Conservation (phyloP, 1,284 basidiomycete species). For the Cutaneotrichosporon spelunceum region DNA sequence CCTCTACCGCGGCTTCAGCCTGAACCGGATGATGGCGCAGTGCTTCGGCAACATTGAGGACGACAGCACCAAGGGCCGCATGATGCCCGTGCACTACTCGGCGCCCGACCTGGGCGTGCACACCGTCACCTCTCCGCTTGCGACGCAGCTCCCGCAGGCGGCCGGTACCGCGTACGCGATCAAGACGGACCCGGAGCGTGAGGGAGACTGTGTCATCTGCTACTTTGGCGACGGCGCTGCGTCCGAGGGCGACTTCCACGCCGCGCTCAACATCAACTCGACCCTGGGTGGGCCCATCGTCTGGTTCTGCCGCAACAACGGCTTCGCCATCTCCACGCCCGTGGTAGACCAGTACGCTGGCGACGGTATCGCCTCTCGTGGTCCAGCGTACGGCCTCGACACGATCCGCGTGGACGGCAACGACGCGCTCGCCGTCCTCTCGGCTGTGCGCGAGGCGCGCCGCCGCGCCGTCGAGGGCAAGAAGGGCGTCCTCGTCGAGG, state of each 20-base stretch:
- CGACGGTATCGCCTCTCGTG: conserved; percentile 87
- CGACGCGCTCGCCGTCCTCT: conserved; percentile 80
- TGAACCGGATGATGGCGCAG: conserved; percentile 75
- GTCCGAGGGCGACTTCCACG: conserved; percentile 59
- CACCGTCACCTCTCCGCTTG: conserved; percentile 89
- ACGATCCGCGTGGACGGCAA: conserved; percentile 91
- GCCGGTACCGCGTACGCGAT: conserved; percentile 89
- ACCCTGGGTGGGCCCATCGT: conserved; percentile 53
- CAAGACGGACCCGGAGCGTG: conserved; percentile 69
- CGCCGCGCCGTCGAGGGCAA: conserved; percentile 71
- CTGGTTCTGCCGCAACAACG: conserved; percentile 52
- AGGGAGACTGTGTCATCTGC: conserved; percentile 76
- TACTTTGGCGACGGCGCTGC: conserved; percentile 76
- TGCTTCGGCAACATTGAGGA: conserved; percentile 83
- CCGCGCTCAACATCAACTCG: conserved; percentile 56
- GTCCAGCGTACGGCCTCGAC: conserved; percentile 89
- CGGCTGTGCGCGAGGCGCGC: conserved; percentile 76
- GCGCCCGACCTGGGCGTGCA: conserved; percentile 82
- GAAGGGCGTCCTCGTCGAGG: conserved; percentile 82
- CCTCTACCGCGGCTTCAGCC: conserved; percentile 75
- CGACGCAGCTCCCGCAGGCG: conserved; percentile 93
- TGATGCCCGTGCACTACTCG: conserved; percentile 90
- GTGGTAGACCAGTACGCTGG: conserved; percentile 84
- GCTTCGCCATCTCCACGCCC: conserved; percentile 91
- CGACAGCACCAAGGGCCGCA: conserved; percentile 74